Evolutionary conservation across 2,329 filamentous ascomycete species (phyloP).

Genomic region (Trichoderma asperellum): DNA sequence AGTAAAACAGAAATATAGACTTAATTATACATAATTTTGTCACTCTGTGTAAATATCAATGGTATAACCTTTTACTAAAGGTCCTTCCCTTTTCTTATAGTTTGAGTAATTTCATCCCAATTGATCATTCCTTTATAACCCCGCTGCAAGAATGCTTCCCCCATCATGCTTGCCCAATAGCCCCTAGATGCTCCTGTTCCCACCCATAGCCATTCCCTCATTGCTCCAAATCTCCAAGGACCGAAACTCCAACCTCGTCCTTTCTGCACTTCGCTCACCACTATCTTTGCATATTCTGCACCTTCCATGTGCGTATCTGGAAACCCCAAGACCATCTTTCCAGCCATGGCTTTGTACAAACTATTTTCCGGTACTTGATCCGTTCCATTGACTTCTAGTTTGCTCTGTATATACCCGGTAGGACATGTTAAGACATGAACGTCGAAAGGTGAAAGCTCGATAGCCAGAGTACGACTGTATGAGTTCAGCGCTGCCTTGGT

Average conservation of each 20-base stretch:
- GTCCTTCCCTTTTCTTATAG: neutral
- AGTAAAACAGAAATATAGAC: too few relatives aligned
- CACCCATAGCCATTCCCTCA: slow-evolving; percentile 11
- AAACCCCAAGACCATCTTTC: neutral
- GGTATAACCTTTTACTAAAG: neutral
- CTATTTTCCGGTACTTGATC: slow-evolving; percentile 6
- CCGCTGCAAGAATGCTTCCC: neutral
- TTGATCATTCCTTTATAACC: neutral
- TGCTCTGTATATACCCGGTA: neutral
- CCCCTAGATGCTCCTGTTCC: slow-evolving; percentile 13
- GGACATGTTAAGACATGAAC: slow-evolving; percentile 6
- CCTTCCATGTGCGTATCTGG: neutral
- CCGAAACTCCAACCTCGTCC: neutral
- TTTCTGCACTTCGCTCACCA: neutral
- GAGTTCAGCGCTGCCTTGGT: slow-evolving; percentile 7
- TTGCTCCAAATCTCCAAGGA: slow-evolving; percentile 8
- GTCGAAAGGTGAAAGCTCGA: slow-evolving; percentile 9
- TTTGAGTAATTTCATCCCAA: neutral
- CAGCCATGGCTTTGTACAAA: slow-evolving; percentile 10
- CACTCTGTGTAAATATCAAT: too few relatives aligned
- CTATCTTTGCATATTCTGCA: neutral
- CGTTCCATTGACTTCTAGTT: neutral
- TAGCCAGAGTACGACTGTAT: neutral
- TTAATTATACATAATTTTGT: too few relatives aligned
- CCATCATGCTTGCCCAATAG: slow-evolving; percentile 8